A percentile compares a stretch with the other conserved stretches of the same genome.
phyloP scores from a whole-genome alignment of 2,329 filamentous ascomycete species.

The Ilyonectria robusta region DNA sequence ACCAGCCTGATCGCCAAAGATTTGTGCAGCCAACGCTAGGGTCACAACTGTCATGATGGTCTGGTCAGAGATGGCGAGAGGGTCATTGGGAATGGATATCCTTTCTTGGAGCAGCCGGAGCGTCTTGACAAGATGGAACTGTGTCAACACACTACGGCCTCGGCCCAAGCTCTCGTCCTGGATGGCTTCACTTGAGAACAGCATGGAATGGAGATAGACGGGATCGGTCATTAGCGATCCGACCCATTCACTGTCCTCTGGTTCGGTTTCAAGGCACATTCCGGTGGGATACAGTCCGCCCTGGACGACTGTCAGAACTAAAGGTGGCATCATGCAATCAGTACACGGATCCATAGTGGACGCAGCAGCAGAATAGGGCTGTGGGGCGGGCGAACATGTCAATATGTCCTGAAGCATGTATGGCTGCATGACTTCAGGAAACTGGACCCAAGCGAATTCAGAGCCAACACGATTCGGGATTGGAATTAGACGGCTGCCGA shows the following conservation, averaged over 20 bases:
- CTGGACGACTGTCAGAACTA: conserved; percentile 2
- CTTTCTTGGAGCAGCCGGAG: conserved; percentile 36
- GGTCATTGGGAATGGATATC: conserved; percentile 13
- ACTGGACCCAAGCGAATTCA: conserved; percentile 38
- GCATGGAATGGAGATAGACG: conserved; percentile 37
- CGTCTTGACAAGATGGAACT: conserved; percentile 41
- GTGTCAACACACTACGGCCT: conserved; percentile 17
- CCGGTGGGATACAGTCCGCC: conserved; percentile 35
- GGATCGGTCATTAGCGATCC: conserved; percentile 33
- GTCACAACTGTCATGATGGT: conserved; percentile 39
- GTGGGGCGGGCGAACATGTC: conserved; percentile 22
- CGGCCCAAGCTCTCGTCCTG: conserved; percentile 21
- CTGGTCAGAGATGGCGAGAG: conserved; percentile 26
- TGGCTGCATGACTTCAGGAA: conserved; percentile 37
- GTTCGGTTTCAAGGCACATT: conserved; percentile 37
- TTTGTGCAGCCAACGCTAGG: conserved; percentile 31
- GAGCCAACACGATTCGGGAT: conserved; percentile 33
- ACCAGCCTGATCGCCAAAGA: conserved; percentile 28
- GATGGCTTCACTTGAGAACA: conserved; percentile 36
- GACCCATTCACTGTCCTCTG: conserved; percentile 33
- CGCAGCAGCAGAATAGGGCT: background rate
- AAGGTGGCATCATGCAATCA: background rate
- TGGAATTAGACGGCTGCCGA: conserved; percentile 1
- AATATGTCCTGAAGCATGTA: conserved; percentile 39
- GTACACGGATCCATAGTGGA: background rate